phyloP scores from a whole-genome alignment of 2,329 filamentous ascomycete species.

The Scorias spongiosa region DNA sequence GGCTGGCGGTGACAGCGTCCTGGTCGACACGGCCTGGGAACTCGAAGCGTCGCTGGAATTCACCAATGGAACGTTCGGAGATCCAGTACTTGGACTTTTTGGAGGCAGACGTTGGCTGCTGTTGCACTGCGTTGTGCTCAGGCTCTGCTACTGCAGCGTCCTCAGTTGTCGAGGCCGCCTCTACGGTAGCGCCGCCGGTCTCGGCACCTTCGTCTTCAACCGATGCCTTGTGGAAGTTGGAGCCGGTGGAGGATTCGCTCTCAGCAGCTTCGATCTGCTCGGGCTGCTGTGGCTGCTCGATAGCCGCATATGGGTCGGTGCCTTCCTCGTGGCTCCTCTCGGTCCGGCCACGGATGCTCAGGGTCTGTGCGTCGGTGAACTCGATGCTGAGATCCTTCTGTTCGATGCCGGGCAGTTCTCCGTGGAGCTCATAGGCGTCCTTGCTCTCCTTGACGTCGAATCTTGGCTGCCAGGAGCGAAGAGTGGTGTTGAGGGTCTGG shows the following conservation, averaged over 20 bases:
- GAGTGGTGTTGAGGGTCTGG: constrained; percentile 7
- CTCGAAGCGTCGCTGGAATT: constrained; percentile 43
- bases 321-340: constrained; percentile 49
- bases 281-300: constrained; percentile 26
- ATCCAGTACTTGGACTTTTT: constrained; percentile 49
- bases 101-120: constrained; percentile 25
- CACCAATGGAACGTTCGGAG: constrained; percentile 42
- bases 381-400: constrained; percentile 64
- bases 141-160: constrained; percentile 21
- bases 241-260: constrained; percentile 11
- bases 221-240: constrained; percentile 40
- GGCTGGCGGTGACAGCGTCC: constrained; percentile 43
- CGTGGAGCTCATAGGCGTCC: constrained; percentile 58
- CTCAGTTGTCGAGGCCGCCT: constrained; percentile 14
- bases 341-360: constrained; percentile 53
- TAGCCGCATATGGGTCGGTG: constrained; percentile 32
- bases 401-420: constrained; percentile 61
- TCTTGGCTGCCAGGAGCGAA: constrained; percentile 53
- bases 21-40: constrained; percentile 45
- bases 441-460: constrained; percentile 64
- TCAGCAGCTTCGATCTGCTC: constrained; percentile 4
- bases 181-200: not conserved
- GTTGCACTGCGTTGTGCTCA: constrained; percentile 5
- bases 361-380: constrained; percentile 60
- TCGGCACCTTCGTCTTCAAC: constrained; percentile 43